These are phyloP conservation scores for Rhodotorula graminis DNA, from an alignment of 768 basidiomycete species.

Conservation along the genomic window DNA sequence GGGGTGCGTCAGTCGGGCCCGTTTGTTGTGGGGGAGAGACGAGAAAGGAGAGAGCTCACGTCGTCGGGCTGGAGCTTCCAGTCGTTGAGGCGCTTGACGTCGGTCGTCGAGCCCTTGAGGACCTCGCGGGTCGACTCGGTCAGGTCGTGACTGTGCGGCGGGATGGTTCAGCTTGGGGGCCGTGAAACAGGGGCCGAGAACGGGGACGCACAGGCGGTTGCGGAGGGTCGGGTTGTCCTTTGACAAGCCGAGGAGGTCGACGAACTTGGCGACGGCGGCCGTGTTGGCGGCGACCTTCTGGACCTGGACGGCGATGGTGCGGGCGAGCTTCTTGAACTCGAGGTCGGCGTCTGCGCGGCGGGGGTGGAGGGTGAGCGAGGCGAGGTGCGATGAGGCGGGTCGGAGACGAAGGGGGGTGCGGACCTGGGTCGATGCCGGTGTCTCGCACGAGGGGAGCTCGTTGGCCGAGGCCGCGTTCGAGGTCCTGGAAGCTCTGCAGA, in stretches of 20 bases:
- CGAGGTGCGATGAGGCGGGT: background rate
- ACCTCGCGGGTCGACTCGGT: conserved; percentile 91
- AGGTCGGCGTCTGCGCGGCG: conserved; percentile 22
- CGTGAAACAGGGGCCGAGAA: background rate
- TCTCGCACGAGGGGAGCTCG: conserved; percentile 12
- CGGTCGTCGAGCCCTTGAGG: conserved; percentile 88
- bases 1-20: too few relatives aligned
- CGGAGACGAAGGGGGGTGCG: background rate
- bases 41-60: conserved; percentile 6
- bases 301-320: conserved; percentile 61
- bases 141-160: conserved; percentile 68
- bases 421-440: conserved; percentile 15
- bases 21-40: too few relatives aligned
- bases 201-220: conserved; percentile 70
- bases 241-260: conserved; percentile 85
- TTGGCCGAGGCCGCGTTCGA: conserved; percentile 31
- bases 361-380: background rate
- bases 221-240: conserved; percentile 74
- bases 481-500: conserved; percentile 31
- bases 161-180: background rate
- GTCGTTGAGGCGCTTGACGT: conserved; percentile 78
- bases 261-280: conserved; percentile 87
- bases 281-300: conserved; percentile 99
- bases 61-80: conserved; percentile 52
- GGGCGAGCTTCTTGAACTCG: conserved; percentile 20